Evolutionary conservation across 306 rosid species (phyloP).

Genomic region (Cicer yamashitae): DNA sequence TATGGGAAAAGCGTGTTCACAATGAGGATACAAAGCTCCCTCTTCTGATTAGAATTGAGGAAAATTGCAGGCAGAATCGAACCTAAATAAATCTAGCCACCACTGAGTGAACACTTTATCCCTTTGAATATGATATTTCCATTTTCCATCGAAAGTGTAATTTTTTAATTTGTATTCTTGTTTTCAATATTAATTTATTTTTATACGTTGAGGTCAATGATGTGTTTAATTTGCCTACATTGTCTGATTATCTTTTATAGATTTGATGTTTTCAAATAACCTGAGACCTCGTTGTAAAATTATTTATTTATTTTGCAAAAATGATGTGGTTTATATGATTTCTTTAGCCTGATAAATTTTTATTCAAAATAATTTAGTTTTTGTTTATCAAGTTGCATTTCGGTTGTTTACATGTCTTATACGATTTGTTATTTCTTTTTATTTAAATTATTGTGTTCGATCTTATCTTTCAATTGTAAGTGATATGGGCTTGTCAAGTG

Average conservation of each 20-base stretch:
- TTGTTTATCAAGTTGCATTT: too few relatives aligned
- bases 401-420: too few relatives aligned
- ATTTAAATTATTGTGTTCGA: too few relatives aligned
- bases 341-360: too few relatives aligned
- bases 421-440: too few relatives aligned
- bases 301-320: too few relatives aligned
- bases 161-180: background rate
- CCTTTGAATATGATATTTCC: background rate
- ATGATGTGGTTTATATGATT: too few relatives aligned
- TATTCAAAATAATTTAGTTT: too few relatives aligned
- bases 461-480: too few relatives aligned
- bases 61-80: slow-evolving; percentile 78
- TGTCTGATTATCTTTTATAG: background rate
- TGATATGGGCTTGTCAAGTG: too few relatives aligned
- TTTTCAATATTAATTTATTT: background rate
- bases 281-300: background rate
- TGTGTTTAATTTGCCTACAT: slow-evolving; percentile 11
- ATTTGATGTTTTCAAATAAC: slow-evolving; percentile 3
- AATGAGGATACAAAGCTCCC: slow-evolving; percentile 77
- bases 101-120: slow-evolving; percentile 57
- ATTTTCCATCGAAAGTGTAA: background rate
- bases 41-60: slow-evolving; percentile 76
- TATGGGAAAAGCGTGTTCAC: slow-evolving; percentile 50
- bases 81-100: slow-evolving; percentile 63
- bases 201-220: background rate